A percentile compares a stretch with the other conserved stretches of the same genome.
Conservation (phyloP, 2,329 filamentous ascomycete genomes). For the Cucurbitaria berberidis region DNA sequence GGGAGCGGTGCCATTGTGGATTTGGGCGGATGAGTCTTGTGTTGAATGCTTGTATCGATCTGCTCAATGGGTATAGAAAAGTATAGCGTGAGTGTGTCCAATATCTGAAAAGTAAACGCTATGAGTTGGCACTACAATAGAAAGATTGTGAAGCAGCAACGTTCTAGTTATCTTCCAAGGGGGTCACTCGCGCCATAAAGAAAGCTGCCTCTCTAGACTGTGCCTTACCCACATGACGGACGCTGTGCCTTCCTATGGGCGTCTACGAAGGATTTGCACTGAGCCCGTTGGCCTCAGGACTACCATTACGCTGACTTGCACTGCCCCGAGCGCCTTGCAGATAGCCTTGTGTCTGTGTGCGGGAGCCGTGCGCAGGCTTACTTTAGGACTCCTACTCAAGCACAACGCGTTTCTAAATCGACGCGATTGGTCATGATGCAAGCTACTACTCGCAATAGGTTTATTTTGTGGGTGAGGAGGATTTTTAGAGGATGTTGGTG, state of each 20-base stretch:
- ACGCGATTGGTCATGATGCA: not conserved
- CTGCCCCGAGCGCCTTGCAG: conserved; percentile 4
- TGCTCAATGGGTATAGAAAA: not conserved
- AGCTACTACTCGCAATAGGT: too few species aligned
- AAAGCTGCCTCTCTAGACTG: conserved; percentile 3
- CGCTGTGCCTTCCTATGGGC: not conserved
- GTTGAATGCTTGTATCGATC: not conserved
- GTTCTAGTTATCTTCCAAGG: not conserved
- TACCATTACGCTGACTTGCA: conserved; percentile 3
- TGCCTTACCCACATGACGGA: conserved; percentile 7
- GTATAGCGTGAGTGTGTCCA: not conserved
- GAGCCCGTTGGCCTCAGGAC: conserved; percentile 2
- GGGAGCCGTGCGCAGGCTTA: conserved; percentile 1
- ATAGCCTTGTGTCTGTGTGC: conserved; percentile 3
- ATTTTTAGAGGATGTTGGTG: not conserved
- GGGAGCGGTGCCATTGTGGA: conserved; percentile 14
- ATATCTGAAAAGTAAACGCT: not conserved
- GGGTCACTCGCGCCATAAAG: not conserved
- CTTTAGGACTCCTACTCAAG: not conserved
- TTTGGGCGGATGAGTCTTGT: not conserved
- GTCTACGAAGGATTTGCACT: conserved; percentile 1
- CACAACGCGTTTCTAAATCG: not conserved
- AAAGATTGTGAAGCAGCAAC: conserved; percentile 1
- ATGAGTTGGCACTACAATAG: not conserved
- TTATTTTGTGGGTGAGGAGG: not conserved